Evolutionary conservation across 148 eudicot genomes (phyloP).

Genomic region (Heliamphora exappendiculata): DNA sequence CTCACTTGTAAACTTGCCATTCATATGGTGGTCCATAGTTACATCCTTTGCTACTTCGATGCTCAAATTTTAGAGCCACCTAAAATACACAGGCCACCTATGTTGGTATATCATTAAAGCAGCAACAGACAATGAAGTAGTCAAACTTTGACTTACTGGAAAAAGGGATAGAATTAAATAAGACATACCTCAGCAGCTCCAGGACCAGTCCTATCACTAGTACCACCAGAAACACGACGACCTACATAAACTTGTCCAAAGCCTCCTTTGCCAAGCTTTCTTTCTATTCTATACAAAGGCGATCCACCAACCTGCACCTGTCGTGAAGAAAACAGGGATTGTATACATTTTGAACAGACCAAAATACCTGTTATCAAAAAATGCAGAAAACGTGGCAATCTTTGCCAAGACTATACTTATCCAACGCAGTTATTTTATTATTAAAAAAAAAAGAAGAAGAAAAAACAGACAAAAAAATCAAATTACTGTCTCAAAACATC

Average conservation of each 20-base stretch:
- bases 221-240: slow-evolving; percentile 41
- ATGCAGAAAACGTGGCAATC: background rate
- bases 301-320: slow-evolving; percentile 78
- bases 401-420: background rate
- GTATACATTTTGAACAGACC: background rate
- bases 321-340: slow-evolving; percentile 3
- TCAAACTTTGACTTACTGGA: background rate
- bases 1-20: slow-evolving; percentile 88
- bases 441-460: too few species aligned
- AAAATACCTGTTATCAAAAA: background rate
- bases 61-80: slow-evolving; percentile 85
- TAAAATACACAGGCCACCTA: slow-evolving; percentile 12
- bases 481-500: too few species aligned
- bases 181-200: slow-evolving; percentile 44
- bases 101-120: background rate
- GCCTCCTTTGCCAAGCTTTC: slow-evolving; percentile 80
- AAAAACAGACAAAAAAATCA: too few species aligned
- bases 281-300: slow-evolving; percentile 54
- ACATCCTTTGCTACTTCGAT: slow-evolving; percentile 75
- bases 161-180: background rate
- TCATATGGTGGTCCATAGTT: slow-evolving; percentile 69
- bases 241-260: slow-evolving; percentile 84
- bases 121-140: background rate
- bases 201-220: slow-evolving; percentile 43
- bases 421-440: too few species aligned